Evolutionary conservation across 192 early-diverging fungal species (phyloP), one percentile per base, ranked within the genome.

Genomic region (Lobulomyces angularis): DNA sequence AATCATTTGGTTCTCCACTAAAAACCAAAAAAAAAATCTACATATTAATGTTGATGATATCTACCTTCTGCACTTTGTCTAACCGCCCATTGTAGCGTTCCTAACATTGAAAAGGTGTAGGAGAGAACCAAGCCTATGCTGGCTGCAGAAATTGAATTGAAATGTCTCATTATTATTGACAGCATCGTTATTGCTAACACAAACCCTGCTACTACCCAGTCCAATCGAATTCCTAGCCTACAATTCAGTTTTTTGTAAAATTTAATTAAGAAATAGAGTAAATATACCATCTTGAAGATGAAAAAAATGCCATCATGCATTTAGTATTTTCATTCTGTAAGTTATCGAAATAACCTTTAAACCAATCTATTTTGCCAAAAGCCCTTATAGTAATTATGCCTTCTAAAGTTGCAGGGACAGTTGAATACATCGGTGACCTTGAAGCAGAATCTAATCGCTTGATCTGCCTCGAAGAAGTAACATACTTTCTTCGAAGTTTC

Each of bases 341-440:
- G 3, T 59, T 44, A 18, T 64, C 56, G 32, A 83, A 77, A 7
- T 57, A 34, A 0, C 37, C 31, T 23, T 59, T 56, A 33, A 90
- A 90, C 2, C 62, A 61, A 25, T 61, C 19, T 28, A 69, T 67
- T 1, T 53, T 68, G 22, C 59, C 54, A 46, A 74, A 84, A 0
- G 83, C 63, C 29, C 85, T 74, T 31, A 90, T 77, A 27, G 70
- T 71, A 0, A 69, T 62, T 20, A 78, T 50, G 0, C 84, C 85
- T 14, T 79, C 84, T 23, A 84, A 45, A 0, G 82, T 67, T 21
- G 79, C 65, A 5, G 62, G 58, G 64, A 84, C 22, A 61, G 45
- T 48, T 53, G 69, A 35, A 59, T 78, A 90, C 6, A 90, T 55
- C 3, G 77, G 68, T 0, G 73, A 72, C 8, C 80, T 72, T 11